Percentiles rank a stretch among this genome's conserved stretches.
These are phyloP conservation scores for Lepidium sativum DNA, from an alignment of 345 rosid genomes.

Conservation along the genomic window DNA sequence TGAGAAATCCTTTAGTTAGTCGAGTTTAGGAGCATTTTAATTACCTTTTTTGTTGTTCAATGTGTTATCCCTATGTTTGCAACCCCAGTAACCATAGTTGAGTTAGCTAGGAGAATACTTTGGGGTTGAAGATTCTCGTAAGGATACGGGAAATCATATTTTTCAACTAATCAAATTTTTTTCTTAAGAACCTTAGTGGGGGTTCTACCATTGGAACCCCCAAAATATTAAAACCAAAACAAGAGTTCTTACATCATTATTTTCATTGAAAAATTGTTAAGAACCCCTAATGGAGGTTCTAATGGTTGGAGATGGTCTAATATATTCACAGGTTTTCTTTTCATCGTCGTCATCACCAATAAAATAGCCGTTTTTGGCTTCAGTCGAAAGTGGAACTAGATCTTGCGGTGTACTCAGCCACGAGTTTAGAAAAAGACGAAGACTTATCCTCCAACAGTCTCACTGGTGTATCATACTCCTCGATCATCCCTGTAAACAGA, in stretches of 20 bases:
- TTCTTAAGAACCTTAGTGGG: too few relatives aligned
- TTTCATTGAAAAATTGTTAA: too few relatives aligned
- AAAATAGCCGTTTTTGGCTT: background rate
- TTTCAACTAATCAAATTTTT: too few relatives aligned
- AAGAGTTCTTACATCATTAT: too few relatives aligned
- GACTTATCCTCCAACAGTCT: slow-evolving; percentile 46
- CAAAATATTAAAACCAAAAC: too few relatives aligned
- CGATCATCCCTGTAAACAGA: slow-evolving; percentile 38
- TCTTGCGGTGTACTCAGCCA: slow-evolving; percentile 48
- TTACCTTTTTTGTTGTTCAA: background rate
- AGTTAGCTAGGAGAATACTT: background rate
- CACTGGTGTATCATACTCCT: slow-evolving; percentile 53
- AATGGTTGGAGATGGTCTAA: too few relatives aligned
- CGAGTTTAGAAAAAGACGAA: slow-evolving; percentile 62
- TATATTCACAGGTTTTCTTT: background rate
- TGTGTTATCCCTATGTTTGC: background rate
- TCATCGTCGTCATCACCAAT: slow-evolving; percentile 21
- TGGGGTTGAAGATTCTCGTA: background rate
- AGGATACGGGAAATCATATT: too few relatives aligned
- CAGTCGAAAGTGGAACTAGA: slow-evolving; percentile 29
- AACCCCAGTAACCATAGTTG: background rate
- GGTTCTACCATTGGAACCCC: too few relatives aligned
- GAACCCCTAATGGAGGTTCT: too few relatives aligned
- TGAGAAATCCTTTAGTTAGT: background rate
- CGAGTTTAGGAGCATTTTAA: background rate